Conservation (phyloP, 352 stramenopile species). For the Pythium folliculosum region DNA sequence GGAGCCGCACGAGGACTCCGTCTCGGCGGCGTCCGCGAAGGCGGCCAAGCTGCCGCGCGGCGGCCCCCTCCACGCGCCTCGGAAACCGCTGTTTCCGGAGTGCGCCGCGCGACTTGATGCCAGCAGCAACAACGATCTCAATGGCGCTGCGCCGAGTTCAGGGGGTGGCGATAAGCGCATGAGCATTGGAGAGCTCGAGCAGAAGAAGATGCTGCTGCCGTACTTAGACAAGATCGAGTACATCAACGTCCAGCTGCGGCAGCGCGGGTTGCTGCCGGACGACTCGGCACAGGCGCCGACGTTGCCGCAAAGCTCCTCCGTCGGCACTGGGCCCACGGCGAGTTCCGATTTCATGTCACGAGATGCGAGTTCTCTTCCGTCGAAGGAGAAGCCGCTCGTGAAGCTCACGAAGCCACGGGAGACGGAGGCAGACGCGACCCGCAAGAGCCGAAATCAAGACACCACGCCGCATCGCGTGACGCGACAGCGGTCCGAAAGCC, state of each 20-base stretch:
- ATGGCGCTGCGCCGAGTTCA: no score
- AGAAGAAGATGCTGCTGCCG: constrained; percentile 83
- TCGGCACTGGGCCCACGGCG: not conserved
- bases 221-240: constrained; percentile 89
- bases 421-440: not conserved
- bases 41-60: constrained; percentile 17
- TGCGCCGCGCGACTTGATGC: not conserved
- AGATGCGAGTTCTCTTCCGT: no score
- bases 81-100: not conserved
- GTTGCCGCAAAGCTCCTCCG: constrained; percentile 2
- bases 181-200: constrained; percentile 58
- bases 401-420: not conserved
- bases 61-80: not conserved
- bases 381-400: not conserved
- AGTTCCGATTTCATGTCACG: not conserved
- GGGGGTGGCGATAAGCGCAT: constrained; percentile 30
- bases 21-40: not conserved
- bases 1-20: not conserved
- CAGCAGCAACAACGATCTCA: constrained; percentile 5
- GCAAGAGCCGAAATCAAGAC: not conserved
- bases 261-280: constrained; percentile 47
- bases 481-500: constrained; percentile 13
- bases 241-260: constrained; percentile 78
- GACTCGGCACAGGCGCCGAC: not conserved
- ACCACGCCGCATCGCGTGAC: not conserved